Evolutionary conservation across 306 rosid species (phyloP), one percentile per base, ranked within the genome.

Genomic region (Acacia confusa): DNA sequence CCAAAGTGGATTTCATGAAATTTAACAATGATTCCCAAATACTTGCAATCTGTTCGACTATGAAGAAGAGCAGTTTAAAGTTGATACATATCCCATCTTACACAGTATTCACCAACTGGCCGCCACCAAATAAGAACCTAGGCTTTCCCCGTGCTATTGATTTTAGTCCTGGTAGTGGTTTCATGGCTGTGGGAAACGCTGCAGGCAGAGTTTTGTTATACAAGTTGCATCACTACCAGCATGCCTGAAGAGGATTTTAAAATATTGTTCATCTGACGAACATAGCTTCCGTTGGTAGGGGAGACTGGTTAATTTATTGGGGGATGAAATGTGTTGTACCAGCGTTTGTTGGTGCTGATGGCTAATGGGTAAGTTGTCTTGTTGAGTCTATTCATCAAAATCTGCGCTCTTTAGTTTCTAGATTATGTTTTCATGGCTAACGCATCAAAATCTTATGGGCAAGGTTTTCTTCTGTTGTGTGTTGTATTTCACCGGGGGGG

Each of bases 1-100:
- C 93, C 52, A 83, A 70, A 86, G 88, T 91, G 52, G 86, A 88
- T 41, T 85, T 87, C 66, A 85, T 91, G 70, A 91, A 84, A 70
- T 91, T 91, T 70, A 91, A 91, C 47, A 71, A 27, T 1, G 93
- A 91, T 82, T 81, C 90, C 61, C 90, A 89, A 80, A 86, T 89
- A 43, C 72, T 89, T 79, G 95, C 95, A 20, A 70, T 70, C 52
- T 70, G 74, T 70, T 70, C 74, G 52, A 27, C n/a, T 45, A 70
- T 70, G 53, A 22, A 41, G 53, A 22, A 41, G 10, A 41, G 53
- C 74, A 41, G 74, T n/a, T 41, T 70, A 22, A 70, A 70, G 52
- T 70, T 70, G 34, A 24, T 70, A 12, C 74, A 70, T 41, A 70
- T 70, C 74, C 74, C 74, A 41, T 70, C 74, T 40, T 70, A 70